A percentile compares a stretch with the other conserved stretches of the same genome.
Conservation (phyloP, 73 alveolate species). For the Paramecium octaurelia region DNA sequence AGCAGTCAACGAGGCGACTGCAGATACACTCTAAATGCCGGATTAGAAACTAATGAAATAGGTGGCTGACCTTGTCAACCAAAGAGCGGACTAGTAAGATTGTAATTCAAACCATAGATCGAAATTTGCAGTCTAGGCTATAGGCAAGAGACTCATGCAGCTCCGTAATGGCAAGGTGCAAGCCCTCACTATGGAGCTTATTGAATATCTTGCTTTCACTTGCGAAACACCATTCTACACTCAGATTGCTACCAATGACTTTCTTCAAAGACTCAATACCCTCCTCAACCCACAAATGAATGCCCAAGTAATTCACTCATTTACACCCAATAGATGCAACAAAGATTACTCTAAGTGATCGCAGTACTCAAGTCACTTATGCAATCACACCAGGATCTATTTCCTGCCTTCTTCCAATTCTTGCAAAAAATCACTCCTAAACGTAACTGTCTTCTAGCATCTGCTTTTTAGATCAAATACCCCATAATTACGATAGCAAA, state of each 20-base stretch:
- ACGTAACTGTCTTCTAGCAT: neutral
- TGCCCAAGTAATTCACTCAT: neutral
- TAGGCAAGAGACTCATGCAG: slow-evolving; percentile 38
- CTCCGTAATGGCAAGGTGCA: slow-evolving; percentile 24
- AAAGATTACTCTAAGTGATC: slow-evolving; percentile 24
- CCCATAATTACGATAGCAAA: neutral
- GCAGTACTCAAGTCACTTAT: neutral
- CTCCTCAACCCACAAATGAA: slow-evolving; percentile 26
- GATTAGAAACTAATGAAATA: slow-evolving; percentile 28
- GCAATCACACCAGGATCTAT: slow-evolving; percentile 45
- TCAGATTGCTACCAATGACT: slow-evolving; percentile 39
- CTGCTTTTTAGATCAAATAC: neutral
- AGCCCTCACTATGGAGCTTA: slow-evolving; percentile 32
- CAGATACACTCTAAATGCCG: slow-evolving; percentile 43
- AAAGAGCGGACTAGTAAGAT: slow-evolving; percentile 10
- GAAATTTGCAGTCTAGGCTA: slow-evolving; percentile 37
- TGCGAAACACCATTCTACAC: slow-evolving; percentile 38
- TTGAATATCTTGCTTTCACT: slow-evolving; percentile 32
- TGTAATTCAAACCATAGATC: neutral
- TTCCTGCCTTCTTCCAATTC: slow-evolving; percentile 20
- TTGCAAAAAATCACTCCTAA: neutral
- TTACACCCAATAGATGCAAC: neutral
- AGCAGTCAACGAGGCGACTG: slow-evolving; percentile 40
- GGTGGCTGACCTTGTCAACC: slow-evolving; percentile 16
- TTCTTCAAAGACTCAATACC: slow-evolving; percentile 20